Percentiles rank a stretch among this genome's conserved stretches.
phyloP scores from a whole-genome alignment of 805 yeast species.

The Pichia cephalocereana region DNA sequence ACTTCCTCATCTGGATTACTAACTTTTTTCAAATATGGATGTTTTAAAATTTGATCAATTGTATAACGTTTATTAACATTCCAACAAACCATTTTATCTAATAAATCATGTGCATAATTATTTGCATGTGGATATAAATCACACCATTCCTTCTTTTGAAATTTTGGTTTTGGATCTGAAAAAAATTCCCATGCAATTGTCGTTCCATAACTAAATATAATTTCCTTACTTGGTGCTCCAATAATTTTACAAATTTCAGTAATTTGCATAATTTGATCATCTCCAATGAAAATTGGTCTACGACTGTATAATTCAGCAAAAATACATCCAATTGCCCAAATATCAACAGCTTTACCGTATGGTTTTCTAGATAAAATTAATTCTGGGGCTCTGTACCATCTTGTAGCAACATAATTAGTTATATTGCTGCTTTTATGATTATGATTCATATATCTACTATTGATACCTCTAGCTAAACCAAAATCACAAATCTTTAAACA shows the following conservation, averaged over 20 bases:
- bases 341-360: conserved; percentile 67
- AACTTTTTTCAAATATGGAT: conserved; percentile 44
- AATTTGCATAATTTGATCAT: conserved; percentile 62
- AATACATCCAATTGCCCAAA: conserved; percentile 94
- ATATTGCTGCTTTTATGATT: conserved; percentile 37
- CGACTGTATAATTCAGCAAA: conserved; percentile 78
- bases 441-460: conserved; percentile 21
- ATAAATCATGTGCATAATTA: conserved; percentile 38
- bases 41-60: conserved; percentile 49
- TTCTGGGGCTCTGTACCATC: conserved; percentile 97
- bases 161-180: conserved; percentile 34
- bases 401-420: conserved; percentile 83
- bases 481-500: conserved; percentile 82
- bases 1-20: conserved; percentile 53
- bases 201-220: conserved; percentile 36
- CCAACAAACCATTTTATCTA: conserved; percentile 56
- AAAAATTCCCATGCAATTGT: conserved; percentile 39
- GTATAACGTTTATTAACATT: conserved; percentile 44
- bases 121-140: conserved; percentile 57
- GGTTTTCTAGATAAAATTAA: conserved; percentile 50
- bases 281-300: conserved; percentile 72
- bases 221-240: conserved; percentile 56
- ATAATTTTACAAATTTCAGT: conserved; percentile 56
- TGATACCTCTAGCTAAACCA: conserved; percentile 80
- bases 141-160: conserved; percentile 37